Base-by-base conservation (phyloP, 2,329 filamentous ascomycete species). In the Escovopsis weberi region DNA sequence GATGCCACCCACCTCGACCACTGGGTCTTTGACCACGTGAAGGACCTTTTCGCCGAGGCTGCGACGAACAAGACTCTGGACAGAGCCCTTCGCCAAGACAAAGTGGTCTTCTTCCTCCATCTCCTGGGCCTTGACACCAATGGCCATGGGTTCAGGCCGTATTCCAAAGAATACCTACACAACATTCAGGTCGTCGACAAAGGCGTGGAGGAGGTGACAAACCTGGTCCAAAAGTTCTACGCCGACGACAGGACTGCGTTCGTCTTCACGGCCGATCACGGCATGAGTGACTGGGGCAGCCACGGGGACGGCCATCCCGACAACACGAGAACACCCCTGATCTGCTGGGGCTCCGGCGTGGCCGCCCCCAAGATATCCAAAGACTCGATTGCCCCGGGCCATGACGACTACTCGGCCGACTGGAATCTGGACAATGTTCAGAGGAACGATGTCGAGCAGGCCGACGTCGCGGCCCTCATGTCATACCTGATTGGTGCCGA, bases 261-360 rank as follows among this genome's bases (percentile, higher is more conserved):
- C 58, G 77, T 98, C 12, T 98, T 98, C 58, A 98, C 93, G 1
- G 91, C 91, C 7, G 91, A 98, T 56, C 91, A 98, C 60, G 91
- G 91, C 15, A 98, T 98, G 91, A 96, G 86, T 56, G 91, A 98
- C 61, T 95, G 84, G 81, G 91, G 93, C n/a, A 96, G 88, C 53
- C 93, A 98, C 59, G 93, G 93, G 33, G 91, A 98, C 59, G 91
- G 91, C 7, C 88, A 98, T 61, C 91, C 91, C 0, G 85, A 98
- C 60, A 98, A 96, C 55, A 98, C 91, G 3, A 77, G 91, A 40
- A 98, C 91, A 1, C 91, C 91, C 1, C 67, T 98, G 30, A 85
- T 98, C 51, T 80, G 75, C 3, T 98, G 91, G 91, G 91, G 91
- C 10, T 86, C 91, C 42, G 91, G 91, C 8, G 76, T 96, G 34